Evolutionary conservation across 192 early-diverging fungal genomes (phyloP), one percentile per base, ranked within the genome.

Genomic region (Funneliformis geosporum): DNA sequence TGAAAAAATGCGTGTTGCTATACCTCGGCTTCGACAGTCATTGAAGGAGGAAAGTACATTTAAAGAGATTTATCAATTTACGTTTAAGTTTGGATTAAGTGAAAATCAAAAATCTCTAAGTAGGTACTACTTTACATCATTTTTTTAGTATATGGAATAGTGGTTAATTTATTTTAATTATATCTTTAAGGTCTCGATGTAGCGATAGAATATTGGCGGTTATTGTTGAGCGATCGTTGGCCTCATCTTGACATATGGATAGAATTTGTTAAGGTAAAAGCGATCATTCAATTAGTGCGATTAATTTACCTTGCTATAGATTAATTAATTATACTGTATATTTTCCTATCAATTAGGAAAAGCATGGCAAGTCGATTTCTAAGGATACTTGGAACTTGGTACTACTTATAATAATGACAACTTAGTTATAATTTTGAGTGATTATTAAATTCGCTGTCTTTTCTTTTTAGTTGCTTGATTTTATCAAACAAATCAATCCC

Each of bases 361-460:
- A 94, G 70, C 90, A 94, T 81, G 86, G 86, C 27, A 93, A 91
- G 70, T 88, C 93, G 18, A 95, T 96, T 83, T 92, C 91, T 43
- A 90, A 89, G 60, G 94, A 96, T 80, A 95, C 94, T 0, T 96
- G 95, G 95, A 89, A 86, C n/a, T 85, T 92, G 89, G 91, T 93
- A 85, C 66, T 83, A 78, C 10, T 38, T 28, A 38, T 64, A 66
- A 9, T 83, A 33, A 44, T 38, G 11, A 27, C 76, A n/a, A 40
- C 2, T 72, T 28, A 43, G 14, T 43, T 16, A 10, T 33, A 61
- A 10, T 44, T 69, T 8, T 23, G 6, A 21, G 16, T 69, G 27
- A 39, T 44, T 72, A 33, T 39, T 42, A 82, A 28, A 60, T 27
- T 23, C 40, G 16, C 33, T 33, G 42, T 73, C 28, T 39, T 40